These are phyloP conservation scores for Tricholoma sp. DNA, from an alignment of 768 basidiomycete species.

Conservation along the genomic window DNA sequence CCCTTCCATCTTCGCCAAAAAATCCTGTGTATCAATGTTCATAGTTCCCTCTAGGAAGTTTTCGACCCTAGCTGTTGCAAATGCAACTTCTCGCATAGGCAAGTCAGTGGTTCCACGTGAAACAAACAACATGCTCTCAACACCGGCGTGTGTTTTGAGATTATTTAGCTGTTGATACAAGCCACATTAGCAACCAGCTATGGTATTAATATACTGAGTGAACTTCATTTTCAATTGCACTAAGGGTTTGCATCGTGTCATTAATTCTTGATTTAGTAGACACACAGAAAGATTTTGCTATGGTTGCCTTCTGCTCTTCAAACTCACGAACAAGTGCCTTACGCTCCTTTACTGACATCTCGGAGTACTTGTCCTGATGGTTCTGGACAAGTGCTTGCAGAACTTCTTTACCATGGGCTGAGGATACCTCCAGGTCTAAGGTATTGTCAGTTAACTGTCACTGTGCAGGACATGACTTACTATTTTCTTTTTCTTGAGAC, in stretches of 20 bases:
- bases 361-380: background rate
- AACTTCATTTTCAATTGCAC: background rate
- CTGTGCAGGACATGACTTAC: background rate
- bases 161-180: background rate
- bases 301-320: background rate
- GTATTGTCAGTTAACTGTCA: background rate
- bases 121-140: background rate
- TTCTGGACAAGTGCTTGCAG: background rate
- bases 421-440: background rate
- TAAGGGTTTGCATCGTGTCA: background rate
- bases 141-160: background rate
- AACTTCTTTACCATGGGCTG: background rate
- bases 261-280: background rate
- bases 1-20: conserved; percentile 11
- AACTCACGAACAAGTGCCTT: background rate
- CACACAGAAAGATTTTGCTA: background rate
- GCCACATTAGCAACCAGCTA: background rate
- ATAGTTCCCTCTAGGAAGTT: conserved; percentile 5
- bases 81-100: background rate
- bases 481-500: background rate
- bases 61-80: conserved; percentile 3
- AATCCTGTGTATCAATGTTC: conserved; percentile 13
- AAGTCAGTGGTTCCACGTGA: background rate
- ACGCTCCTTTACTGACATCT: background rate
- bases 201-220: background rate